Percentiles rank a stretch among this genome's conserved stretches.
These are phyloP conservation scores for Blastocystis sp. DNA, from an alignment of 352 stramenopile genomes.

Conservation along the genomic window DNA sequence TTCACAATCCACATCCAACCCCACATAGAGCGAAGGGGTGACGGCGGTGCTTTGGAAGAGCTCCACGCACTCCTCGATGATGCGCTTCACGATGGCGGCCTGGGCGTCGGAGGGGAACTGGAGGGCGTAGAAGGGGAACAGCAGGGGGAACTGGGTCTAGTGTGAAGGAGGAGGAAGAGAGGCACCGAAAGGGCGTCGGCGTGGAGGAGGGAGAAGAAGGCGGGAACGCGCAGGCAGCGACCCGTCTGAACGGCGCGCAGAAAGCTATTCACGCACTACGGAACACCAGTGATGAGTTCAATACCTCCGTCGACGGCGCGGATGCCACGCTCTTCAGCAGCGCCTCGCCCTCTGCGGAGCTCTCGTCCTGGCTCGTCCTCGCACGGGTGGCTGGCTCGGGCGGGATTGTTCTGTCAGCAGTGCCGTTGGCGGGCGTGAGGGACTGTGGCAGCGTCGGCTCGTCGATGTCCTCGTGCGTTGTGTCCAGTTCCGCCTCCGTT, in stretches of 20 bases:
- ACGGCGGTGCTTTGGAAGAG: not conserved
- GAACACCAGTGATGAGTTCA: not conserved
- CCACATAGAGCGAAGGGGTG: conserved; percentile 1
- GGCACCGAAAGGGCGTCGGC: not conserved
- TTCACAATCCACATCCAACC: not conserved
- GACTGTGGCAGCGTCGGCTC: not conserved
- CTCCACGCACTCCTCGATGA: not conserved
- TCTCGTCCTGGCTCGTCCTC: too few relatives aligned
- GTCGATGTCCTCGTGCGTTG: conserved; percentile 28
- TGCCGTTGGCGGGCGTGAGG: not conserved
- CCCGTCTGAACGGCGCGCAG: not conserved
- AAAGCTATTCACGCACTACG: not conserved
- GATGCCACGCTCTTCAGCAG: too few relatives aligned
- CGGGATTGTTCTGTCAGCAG: too few relatives aligned
- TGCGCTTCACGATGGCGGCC: not conserved
- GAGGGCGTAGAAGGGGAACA: conserved; percentile 24
- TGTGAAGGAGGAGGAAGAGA: not conserved
- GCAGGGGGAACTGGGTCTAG: conserved; percentile 19
- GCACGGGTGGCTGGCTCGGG: too few relatives aligned
- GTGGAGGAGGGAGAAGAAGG: not conserved
- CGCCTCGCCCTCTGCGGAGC: too few relatives aligned
- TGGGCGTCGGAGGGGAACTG: not conserved
- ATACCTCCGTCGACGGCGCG: too few relatives aligned
- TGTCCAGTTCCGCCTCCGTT: not conserved
- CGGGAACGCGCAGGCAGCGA: not conserved